Evolutionary conservation across 805 yeast species (phyloP).

Genomic region (Teunomyces panamensis): DNA sequence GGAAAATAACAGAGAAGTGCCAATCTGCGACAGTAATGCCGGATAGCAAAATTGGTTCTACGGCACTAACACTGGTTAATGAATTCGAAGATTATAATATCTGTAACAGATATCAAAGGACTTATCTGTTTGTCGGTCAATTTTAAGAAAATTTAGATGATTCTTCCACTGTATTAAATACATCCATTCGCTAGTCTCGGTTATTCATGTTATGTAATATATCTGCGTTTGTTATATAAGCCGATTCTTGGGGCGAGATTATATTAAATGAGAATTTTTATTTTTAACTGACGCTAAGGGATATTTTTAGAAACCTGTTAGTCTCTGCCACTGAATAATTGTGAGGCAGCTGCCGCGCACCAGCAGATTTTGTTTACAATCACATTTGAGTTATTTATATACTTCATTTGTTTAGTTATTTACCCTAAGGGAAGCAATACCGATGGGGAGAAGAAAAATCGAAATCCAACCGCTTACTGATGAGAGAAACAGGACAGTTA

Average conservation of each 20-base stretch:
- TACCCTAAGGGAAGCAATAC: not conserved
- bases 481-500: conserved; percentile 81
- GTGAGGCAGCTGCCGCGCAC: not conserved
- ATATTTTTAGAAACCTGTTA: not conserved
- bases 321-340: not conserved
- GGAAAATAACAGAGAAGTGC: no score
- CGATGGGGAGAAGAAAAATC: conserved; percentile 96
- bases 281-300: not conserved
- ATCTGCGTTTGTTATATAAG: not conserved
- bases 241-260: not conserved
- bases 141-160: no score
- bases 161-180: no score
- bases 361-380: not conserved
- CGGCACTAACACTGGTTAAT: no score
- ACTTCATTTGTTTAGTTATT: not conserved
- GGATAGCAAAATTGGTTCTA: no score
- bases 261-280: not conserved
- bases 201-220: not conserved
- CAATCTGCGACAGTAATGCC: no score
- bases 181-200: no score
- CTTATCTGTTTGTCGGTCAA: no score
- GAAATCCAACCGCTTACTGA: conserved; percentile 88
- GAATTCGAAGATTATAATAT: no score
- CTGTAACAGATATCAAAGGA: no score
- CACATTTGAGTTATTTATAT: not conserved